A percentile compares a stretch with the other conserved stretches of the same genome.
These are phyloP conservation scores for Phytopythium ostracodes DNA, from an alignment of 352 stramenopile genomes.

Conservation along the genomic window DNA sequence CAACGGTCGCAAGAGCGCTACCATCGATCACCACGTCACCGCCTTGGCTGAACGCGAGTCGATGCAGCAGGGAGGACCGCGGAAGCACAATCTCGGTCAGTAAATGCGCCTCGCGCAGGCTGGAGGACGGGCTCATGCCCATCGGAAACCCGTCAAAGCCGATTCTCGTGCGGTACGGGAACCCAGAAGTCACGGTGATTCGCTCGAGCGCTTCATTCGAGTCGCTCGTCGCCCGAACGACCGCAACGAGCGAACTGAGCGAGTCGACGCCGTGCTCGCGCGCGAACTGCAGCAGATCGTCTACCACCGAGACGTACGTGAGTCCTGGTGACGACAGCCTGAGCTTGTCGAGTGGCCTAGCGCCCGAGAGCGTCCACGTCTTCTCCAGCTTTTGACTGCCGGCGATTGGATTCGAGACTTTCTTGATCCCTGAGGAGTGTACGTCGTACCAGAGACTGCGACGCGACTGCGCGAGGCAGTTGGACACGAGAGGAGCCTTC, in stretches of 20 bases:
- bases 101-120: constrained; percentile 12
- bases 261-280: constrained; percentile 11
- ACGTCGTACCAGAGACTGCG: constrained; percentile 1
- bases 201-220: constrained; percentile 12
- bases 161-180: constrained; percentile 14
- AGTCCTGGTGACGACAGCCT: constrained; percentile 23
- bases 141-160: constrained; percentile 10
- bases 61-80: constrained; percentile 16
- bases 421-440: not conserved
- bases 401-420: constrained; percentile 9
- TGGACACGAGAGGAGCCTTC: not conserved
- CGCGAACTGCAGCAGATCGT: constrained; percentile 13
- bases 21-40: constrained; percentile 18
- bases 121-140: constrained; percentile 3
- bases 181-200: constrained; percentile 12
- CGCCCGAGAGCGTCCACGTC: constrained; percentile 28
- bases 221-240: constrained; percentile 18
- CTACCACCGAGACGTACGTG: constrained; percentile 34
- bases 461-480: not conserved
- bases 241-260: constrained; percentile 9
- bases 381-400: constrained; percentile 19
- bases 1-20: not conserved
- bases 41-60: constrained; percentile 9
- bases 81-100: constrained; percentile 26
- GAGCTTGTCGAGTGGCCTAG: constrained; percentile 18